Percentiles rank a stretch among this genome's conserved stretches.
phyloP scores from a whole-genome alignment of 2,329 filamentous ascomycete species.

The Phaeosphaeriaceae sp. region DNA sequence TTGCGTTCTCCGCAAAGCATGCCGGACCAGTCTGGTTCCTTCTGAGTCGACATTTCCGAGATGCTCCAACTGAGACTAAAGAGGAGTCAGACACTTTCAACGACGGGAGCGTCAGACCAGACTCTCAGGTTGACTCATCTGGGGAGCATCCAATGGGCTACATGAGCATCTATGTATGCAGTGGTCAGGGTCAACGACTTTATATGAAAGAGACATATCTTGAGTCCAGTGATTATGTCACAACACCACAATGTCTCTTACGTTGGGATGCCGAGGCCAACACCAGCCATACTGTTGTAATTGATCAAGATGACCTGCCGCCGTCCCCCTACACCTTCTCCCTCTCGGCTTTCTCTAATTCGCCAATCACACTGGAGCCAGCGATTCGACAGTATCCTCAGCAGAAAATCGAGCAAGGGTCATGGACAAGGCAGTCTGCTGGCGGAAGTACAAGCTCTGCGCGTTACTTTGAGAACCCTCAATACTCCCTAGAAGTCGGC shows the following conservation, averaged over 20 bases:
- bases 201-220: conserved; percentile 76
- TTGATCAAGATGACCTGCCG: conserved; percentile 81
- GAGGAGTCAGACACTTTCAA: conserved; percentile 42
- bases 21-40: conserved; percentile 81
- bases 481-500: conserved; percentile 74
- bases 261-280: conserved; percentile 69
- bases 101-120: conserved; percentile 35
- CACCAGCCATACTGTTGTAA: conserved; percentile 68
- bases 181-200: conserved; percentile 73
- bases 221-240: conserved; percentile 84
- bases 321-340: conserved; percentile 82
- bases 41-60: conserved; percentile 82
- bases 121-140: conserved; percentile 28
- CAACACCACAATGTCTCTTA: conserved; percentile 90
- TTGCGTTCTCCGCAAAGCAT: conserved; percentile 60
- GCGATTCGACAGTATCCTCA: conserved; percentile 69
- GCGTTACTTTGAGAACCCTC: conserved; percentile 85
- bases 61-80: conserved; percentile 55
- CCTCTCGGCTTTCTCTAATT: conserved; percentile 79
- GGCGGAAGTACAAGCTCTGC: conserved; percentile 83
- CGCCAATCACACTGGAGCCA: conserved; percentile 66
- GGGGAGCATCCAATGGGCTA: conserved; percentile 67
- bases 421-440: conserved; percentile 81
- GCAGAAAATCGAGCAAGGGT: conserved; percentile 66
- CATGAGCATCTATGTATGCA: conserved; percentile 86